A percentile compares a stretch with the other conserved stretches of the same genome.
phyloP scores from a whole-genome alignment of 306 rosid species.

The Canavalia ensiformis region DNA sequence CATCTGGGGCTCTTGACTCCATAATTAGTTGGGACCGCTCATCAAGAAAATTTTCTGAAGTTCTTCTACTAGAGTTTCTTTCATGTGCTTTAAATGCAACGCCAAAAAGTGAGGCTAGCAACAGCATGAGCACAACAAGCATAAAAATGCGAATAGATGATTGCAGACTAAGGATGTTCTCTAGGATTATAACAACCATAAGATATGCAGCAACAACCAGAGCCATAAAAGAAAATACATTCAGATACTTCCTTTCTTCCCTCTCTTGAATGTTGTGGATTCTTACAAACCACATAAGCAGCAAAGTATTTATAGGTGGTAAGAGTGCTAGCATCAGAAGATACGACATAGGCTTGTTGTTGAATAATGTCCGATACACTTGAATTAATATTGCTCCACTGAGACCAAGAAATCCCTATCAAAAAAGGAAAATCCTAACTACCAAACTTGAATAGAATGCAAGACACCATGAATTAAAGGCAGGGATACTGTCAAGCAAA shows the following conservation, averaged over 20 bases:
- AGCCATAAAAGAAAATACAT: conserved; percentile 65
- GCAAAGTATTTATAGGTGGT: conserved; percentile 62
- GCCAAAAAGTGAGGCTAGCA: conserved; percentile 68
- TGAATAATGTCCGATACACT: conserved; percentile 61
- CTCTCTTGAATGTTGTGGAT: conserved; percentile 55
- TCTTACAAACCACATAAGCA: conserved; percentile 80
- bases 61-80: conserved; percentile 29
- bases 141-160: conserved; percentile 47
- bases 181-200: conserved; percentile 67
- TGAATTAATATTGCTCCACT: conserved; percentile 88
- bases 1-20: conserved; percentile 23
- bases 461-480: conserved; percentile 37
- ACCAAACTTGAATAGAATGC: conserved; percentile 26
- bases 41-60: conserved; percentile 36
- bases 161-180: conserved; percentile 58
- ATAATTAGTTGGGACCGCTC: conserved; percentile 49
- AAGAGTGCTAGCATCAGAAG: conserved; percentile 78
- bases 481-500: neutral
- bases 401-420: conserved; percentile 87
- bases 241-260: conserved; percentile 71
- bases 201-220: conserved; percentile 70
- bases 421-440: conserved; percentile 15
- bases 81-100: conserved; percentile 64
- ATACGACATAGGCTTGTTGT: conserved; percentile 63
- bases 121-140: conserved; percentile 55